Conservation (phyloP, 2,329 filamentous ascomycete species). For the Clonostachys byssicola region DNA sequence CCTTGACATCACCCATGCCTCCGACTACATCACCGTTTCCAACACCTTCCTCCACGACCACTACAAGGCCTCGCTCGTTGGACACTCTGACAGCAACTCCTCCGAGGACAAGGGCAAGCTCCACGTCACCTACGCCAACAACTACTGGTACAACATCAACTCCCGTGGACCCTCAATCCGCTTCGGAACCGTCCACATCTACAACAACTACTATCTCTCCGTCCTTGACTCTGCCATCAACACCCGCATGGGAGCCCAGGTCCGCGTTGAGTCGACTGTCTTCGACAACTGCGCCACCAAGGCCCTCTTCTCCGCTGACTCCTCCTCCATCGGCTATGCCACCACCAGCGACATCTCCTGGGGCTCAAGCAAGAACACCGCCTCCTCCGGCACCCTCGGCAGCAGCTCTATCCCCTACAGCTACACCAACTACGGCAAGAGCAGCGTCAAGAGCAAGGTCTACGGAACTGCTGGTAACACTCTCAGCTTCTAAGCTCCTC, state of each 20-base stretch:
- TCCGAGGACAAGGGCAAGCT: constrained; percentile 32
- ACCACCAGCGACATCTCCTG: background rate
- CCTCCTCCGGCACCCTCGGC: background rate
- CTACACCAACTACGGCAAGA: background rate
- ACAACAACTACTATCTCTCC: constrained; percentile 43
- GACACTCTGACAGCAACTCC: constrained; percentile 30
- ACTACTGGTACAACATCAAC: constrained; percentile 38
- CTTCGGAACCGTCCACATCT: constrained; percentile 44
- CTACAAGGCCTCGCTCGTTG: constrained; percentile 40
- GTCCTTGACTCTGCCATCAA: constrained; percentile 43
- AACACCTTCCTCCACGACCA: constrained; percentile 46
- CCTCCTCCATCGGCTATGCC: background rate
- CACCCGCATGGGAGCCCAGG: constrained; percentile 41
- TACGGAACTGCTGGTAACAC: background rate
- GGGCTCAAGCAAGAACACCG: background rate
- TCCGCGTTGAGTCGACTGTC: constrained; percentile 43
- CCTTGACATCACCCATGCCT: constrained; percentile 36
- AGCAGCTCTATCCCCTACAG: background rate
- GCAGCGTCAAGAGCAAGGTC: background rate
- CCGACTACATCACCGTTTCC: constrained; percentile 39
- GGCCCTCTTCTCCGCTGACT: constrained; percentile 32
- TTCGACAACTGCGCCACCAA: constrained; percentile 38
- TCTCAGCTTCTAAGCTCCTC: background rate
- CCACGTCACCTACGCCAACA: constrained; percentile 45
- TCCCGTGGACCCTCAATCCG: constrained; percentile 42